Conservation (phyloP, 2,329 filamentous ascomycete species). For the Ilyonectria sp. region DNA sequence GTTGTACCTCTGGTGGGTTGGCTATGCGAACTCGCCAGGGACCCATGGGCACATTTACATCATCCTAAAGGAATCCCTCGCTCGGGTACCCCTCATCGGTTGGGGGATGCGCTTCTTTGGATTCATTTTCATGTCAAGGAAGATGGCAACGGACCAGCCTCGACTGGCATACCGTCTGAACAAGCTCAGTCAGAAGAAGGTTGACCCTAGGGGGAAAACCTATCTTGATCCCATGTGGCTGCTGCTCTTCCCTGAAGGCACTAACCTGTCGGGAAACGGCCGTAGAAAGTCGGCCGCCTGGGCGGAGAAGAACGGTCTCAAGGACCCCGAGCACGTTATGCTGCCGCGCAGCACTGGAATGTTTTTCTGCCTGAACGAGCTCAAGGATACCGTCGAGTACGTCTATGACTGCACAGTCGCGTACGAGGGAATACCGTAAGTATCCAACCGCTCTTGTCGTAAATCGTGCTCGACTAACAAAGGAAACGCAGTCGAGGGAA, state of each 20-base stretch:
- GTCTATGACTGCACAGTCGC: conserved; percentile 95
- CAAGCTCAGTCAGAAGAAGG: conserved; percentile 74
- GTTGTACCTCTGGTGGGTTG: conserved; percentile 94
- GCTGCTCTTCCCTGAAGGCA: conserved; percentile 89
- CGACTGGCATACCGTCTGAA: conserved; percentile 81
- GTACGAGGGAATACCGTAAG: conserved; percentile 94
- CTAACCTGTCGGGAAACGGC: conserved; percentile 82
- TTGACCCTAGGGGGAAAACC: conserved; percentile 66
- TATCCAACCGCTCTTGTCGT: conserved; percentile 48
- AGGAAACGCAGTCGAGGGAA: conserved; percentile 73
- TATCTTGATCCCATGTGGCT: conserved; percentile 90
- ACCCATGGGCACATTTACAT: conserved; percentile 93
- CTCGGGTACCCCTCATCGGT: conserved; percentile 84
- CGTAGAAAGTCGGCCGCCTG: conserved; percentile 79
- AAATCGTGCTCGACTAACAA: conserved; percentile 31
- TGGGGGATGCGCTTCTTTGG: conserved; percentile 88
- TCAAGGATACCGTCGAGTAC: conserved; percentile 83
- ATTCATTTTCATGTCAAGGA: conserved; percentile 93
- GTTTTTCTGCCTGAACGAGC: conserved; percentile 83
- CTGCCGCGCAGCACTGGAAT: conserved; percentile 86
- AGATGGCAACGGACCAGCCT: conserved; percentile 85
- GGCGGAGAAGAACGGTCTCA: conserved; percentile 82
- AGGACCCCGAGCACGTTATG: conserved; percentile 81
- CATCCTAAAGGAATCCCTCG: conserved; percentile 89
- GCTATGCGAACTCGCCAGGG: conserved; percentile 81